Conservation (phyloP, 768 basidiomycete genomes). For the Floccularia luteovirens region DNA sequence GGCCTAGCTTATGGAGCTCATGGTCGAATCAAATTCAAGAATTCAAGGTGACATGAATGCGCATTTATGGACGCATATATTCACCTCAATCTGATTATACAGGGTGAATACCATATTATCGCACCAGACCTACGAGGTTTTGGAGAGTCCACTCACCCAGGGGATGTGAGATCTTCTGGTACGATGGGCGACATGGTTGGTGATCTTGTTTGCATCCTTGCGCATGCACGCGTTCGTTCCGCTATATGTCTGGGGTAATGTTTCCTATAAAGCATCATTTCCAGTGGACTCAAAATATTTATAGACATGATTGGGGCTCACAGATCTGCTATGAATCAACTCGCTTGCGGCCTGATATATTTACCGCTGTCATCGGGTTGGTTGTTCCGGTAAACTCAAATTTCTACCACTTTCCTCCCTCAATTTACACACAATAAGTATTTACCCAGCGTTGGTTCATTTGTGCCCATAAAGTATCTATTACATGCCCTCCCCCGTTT, state of each 20-base stretch:
- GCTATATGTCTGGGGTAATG: conserved; percentile 58
- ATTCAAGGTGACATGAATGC: conserved; percentile 37
- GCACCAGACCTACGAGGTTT: conserved; percentile 66
- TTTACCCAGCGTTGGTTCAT: conserved; percentile 42
- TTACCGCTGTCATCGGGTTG: conserved; percentile 48
- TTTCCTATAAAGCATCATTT: background rate
- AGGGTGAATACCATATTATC: conserved; percentile 58
- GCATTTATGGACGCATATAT: background rate
- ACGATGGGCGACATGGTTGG: conserved; percentile 52
- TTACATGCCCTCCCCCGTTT: conserved; percentile 39
- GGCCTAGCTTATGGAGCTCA: conserved; percentile 71
- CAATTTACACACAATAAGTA: conserved; percentile 35
- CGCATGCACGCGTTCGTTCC: conserved; percentile 36
- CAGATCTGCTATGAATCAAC: conserved; percentile 63
- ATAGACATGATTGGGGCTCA: conserved; percentile 74
- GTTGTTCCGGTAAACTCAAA: conserved; percentile 46
- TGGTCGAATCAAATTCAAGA: conserved; percentile 69
- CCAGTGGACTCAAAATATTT: background rate
- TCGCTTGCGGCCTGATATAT: conserved; percentile 57
- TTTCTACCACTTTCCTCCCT: background rate
- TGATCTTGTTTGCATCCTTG: conserved; percentile 58
- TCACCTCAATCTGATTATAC: background rate
- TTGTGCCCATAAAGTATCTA: conserved; percentile 35
- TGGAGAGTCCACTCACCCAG: conserved; percentile 58
- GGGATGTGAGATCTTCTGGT: conserved; percentile 50